Evolutionary conservation across 768 basidiomycete genomes (phyloP).

Genomic region (Fomitopsis serialis): DNA sequence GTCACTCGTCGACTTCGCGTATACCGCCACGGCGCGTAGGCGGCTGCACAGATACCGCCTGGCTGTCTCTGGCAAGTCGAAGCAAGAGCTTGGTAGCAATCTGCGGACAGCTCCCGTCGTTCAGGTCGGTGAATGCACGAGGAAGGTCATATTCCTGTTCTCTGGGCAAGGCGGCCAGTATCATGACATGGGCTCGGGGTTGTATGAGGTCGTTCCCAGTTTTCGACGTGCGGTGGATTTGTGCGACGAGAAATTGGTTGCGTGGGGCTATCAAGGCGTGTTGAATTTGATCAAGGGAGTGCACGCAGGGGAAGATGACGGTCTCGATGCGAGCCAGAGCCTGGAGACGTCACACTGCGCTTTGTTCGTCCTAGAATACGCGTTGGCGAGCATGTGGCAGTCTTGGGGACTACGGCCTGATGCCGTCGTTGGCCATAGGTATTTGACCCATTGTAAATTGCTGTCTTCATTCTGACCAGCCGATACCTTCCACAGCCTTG

Average conservation of each 20-base stretch:
- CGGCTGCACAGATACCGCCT: slow-evolving; percentile 50
- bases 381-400: slow-evolving; percentile 58
- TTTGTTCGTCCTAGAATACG: slow-evolving; percentile 58
- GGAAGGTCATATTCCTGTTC: slow-evolving; percentile 58
- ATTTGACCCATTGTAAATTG: slow-evolving; percentile 11
- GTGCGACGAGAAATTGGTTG: slow-evolving; percentile 47
- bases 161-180: slow-evolving; percentile 73
- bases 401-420: slow-evolving; percentile 60
- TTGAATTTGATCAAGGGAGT: slow-evolving; percentile 25
- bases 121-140: slow-evolving; percentile 20
- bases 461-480: slow-evolving; percentile 1
- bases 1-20: slow-evolving; percentile 49
- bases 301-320: no score
- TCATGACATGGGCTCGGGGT: slow-evolving; percentile 51
- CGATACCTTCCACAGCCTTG: slow-evolving; percentile 48
- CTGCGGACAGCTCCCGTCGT: slow-evolving; percentile 33
- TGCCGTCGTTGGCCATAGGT: slow-evolving; percentile 75
- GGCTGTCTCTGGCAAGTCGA: slow-evolving; percentile 38
- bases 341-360: slow-evolving; percentile 47
- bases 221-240: slow-evolving; percentile 52
- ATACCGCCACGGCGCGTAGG: slow-evolving; percentile 63
- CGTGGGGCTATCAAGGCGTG: slow-evolving; percentile 47
- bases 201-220: slow-evolving; percentile 44
- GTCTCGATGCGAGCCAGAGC: slow-evolving; percentile 27
- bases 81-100: slow-evolving; percentile 40